Percentiles rank a stretch among this genome's conserved stretches.
Conservation (phyloP, 2,329 filamentous ascomycete genomes). For the Epichloe baconii region DNA sequence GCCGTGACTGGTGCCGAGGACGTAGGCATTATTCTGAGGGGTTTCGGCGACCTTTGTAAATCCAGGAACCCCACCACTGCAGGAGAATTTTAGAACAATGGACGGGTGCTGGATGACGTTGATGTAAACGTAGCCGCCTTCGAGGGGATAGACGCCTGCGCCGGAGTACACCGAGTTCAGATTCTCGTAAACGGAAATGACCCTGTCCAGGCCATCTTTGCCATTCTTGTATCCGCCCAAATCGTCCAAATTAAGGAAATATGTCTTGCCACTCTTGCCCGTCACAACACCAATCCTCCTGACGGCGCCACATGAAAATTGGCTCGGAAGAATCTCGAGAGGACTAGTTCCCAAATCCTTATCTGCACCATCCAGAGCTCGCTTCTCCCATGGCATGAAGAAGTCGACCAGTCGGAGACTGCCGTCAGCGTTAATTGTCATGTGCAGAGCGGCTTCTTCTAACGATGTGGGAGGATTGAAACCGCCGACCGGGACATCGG, state of each 20-base stretch:
- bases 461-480: constrained; percentile 26
- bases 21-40: constrained; percentile 34
- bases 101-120: constrained; percentile 40
- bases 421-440: constrained; percentile 27
- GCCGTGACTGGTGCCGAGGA: constrained; percentile 43
- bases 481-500: constrained; percentile 24
- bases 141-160: constrained; percentile 33
- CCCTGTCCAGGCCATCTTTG: constrained; percentile 23
- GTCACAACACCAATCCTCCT: constrained; percentile 35
- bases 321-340: constrained; percentile 27
- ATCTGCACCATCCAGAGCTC: constrained; percentile 34
- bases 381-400: constrained; percentile 41
- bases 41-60: constrained; percentile 41
- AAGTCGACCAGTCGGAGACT: constrained; percentile 35
- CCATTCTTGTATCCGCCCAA: constrained; percentile 28
- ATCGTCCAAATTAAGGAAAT: constrained; percentile 29
- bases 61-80: constrained; percentile 33
- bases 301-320: constrained; percentile 30
- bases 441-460: constrained; percentile 32
- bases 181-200: constrained; percentile 31
- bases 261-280: constrained; percentile 38
- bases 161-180: constrained; percentile 33
- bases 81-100: constrained; percentile 45
- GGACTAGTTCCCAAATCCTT: constrained; percentile 35
- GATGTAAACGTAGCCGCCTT: constrained; percentile 36